A percentile compares a stretch with the other conserved stretches of the same genome.
Evolutionary conservation across 2,329 filamentous ascomycete species (phyloP).

Genomic region (Trichoderma atroviride): DNA sequence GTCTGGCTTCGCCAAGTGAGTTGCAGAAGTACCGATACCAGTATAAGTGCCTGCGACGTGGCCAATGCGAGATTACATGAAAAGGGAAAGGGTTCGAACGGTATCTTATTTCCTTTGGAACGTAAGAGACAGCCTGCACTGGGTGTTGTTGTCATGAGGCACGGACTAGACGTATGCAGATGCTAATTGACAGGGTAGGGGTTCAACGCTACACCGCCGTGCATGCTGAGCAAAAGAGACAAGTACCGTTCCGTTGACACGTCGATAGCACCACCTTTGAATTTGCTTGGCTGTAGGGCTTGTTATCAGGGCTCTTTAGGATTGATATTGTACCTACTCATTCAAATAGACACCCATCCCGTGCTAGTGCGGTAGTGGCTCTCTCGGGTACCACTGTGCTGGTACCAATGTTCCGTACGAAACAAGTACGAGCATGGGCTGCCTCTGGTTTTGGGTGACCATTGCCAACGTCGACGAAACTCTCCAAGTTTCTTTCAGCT

Average conservation of each 20-base stretch:
- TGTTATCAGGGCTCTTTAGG: background rate
- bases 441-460: background rate
- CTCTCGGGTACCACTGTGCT: background rate
- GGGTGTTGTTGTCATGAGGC: constrained; percentile 20
- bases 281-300: constrained; percentile 5
- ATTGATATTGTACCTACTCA: background rate
- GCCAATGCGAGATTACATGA: constrained; percentile 12
- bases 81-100: constrained; percentile 3
- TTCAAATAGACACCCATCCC: background rate
- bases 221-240: background rate
- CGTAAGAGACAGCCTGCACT: background rate
- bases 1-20: background rate
- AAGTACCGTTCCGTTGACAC: constrained; percentile 20
- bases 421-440: background rate
- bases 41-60: constrained; percentile 3
- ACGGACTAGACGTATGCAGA: background rate
- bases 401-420: background rate
- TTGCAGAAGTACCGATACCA: background rate
- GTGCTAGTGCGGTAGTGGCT: background rate
- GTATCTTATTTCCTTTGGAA: background rate
- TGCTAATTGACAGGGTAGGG: background rate
- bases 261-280: constrained; percentile 20
- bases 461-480: background rate
- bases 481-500: background rate
- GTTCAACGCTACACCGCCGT: constrained; percentile 14